Evolutionary conservation across 352 stramenopile species (phyloP).

Genomic region (Phytophthora hybrid): DNA sequence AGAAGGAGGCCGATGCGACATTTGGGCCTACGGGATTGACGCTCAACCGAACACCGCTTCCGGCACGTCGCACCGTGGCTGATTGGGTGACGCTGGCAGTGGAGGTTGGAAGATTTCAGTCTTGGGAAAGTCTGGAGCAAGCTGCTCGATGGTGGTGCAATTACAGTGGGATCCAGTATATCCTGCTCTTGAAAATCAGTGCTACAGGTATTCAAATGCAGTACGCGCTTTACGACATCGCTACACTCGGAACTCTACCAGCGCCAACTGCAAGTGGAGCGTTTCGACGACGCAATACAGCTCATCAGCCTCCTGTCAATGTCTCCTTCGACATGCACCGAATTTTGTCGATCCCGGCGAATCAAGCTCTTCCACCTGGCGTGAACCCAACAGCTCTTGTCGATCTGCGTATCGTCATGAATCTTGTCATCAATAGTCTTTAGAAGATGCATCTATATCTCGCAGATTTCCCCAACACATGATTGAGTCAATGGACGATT

Average conservation of each 20-base stretch:
- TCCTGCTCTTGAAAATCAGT: slow-evolving; percentile 25
- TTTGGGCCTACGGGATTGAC: not conserved
- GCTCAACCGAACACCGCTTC: slow-evolving; percentile 12
- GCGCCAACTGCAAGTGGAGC: slow-evolving; percentile 9
- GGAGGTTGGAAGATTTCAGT: not conserved
- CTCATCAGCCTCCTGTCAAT: slow-evolving; percentile 14
- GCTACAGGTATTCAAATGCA: not conserved
- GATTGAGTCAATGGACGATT: no score
- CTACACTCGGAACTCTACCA: slow-evolving; percentile 2
- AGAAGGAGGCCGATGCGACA: not conserved
- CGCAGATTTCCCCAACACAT: no score
- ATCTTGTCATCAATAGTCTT: not conserved
- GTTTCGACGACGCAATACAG: slow-evolving; percentile 1
- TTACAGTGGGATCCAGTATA: slow-evolving; percentile 25
- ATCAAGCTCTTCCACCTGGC: no score
- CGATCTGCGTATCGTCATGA: not conserved
- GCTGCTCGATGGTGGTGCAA: slow-evolving; percentile 13
- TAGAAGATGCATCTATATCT: no score
- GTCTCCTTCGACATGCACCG: slow-evolving; percentile 16
- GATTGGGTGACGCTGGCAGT: slow-evolving; percentile 11
- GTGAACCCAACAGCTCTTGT: no score
- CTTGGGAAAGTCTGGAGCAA: not conserved
- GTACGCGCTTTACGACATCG: slow-evolving; percentile 16
- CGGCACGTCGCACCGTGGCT: slow-evolving; percentile 8
- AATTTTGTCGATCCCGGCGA: not conserved